Evolutionary conservation across 192 early-diverging fungal genomes (phyloP), one percentile per base, ranked within the genome.

Genomic region (Cetraspora pellucida): DNA sequence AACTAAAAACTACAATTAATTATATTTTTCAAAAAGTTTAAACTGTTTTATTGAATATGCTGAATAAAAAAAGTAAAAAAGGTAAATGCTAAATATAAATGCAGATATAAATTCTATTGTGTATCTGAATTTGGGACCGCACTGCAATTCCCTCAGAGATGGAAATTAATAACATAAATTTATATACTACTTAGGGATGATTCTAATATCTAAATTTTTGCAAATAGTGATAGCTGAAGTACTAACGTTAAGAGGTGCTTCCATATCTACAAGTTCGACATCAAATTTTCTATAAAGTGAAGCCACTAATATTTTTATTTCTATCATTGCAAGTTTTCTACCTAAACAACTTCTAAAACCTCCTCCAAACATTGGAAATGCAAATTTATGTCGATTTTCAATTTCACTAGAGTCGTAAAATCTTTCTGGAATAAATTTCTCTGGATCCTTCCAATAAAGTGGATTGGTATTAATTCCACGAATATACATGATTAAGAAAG

Each of bases 261-360:
- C 8, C 58, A 1, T 27, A 60, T 60, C 58, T 1, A 60, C 65
- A 19, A 68, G 23, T 68, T 45, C 44, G 17, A 28, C 37, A 46
- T 68, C 44, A 45, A 27, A 68, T 37, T 68, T 68, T 21, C 65
- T 43, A 37, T 45, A 68, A 68, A 68, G 11, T 46, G 23, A 19
- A 44, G 44, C 31, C 13, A 68, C 43, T 10, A 68, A 45, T 19
- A 23, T 44, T 46, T 68, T 68, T 6, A 68, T 13, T 45, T 44
- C 28, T 37, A 46, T 21, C 65, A 68, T 68, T n/a, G 65, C 65
- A 19, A 68, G 19, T 21, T 68, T 19, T 28, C 65, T 68, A 68
- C 65, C 65, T 16, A 31, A 31, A 68, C 65, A 68, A n/a, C 6
- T 19, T 27, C 16, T 19, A 19, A 37, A 10, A 0, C 31, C 65